These are phyloP conservation scores for Pontederia crassipes DNA, from an alignment of 176 grass and related monocot species.

Conservation along the genomic window DNA sequence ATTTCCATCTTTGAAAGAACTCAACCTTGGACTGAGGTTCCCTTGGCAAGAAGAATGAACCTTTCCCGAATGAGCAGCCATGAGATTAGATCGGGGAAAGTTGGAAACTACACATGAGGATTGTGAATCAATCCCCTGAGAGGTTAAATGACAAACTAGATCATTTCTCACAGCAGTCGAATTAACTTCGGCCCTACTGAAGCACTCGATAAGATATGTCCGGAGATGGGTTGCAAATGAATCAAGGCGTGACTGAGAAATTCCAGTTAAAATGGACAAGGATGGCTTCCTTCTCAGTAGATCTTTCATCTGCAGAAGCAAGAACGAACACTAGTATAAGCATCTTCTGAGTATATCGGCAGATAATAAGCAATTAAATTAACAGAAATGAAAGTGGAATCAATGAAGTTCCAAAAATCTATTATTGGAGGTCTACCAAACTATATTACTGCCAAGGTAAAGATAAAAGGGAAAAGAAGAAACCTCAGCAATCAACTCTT, in stretches of 20 bases:
- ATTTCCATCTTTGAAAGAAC: conserved; percentile 69
- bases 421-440: too few relatives aligned
- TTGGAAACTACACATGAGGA: conserved; percentile 27
- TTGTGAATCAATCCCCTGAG: conserved; percentile 31
- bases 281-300: conserved; percentile 56
- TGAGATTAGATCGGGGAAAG: conserved; percentile 27
- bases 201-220: conserved; percentile 51
- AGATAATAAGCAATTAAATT: neutral
- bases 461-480: conserved; percentile 2
- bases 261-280: conserved; percentile 72
- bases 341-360: conserved; percentile 2
- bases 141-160: conserved; percentile 13
- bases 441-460: neutral
- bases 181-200: conserved; percentile 53
- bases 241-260: conserved; percentile 60
- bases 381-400: neutral
- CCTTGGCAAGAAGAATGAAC: conserved; percentile 32
- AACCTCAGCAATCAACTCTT: conserved; percentile 70
- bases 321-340: neutral
- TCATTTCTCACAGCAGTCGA: conserved; percentile 22
- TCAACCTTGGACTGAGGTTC: conserved; percentile 58
- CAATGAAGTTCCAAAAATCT: too few relatives aligned
- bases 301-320: conserved; percentile 67
- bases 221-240: conserved; percentile 68
- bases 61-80: conserved; percentile 26